Evolutionary conservation across 75 land plant species (phyloP), one percentile per base, ranked within the genome.

Genomic region (Pinus taeda): DNA sequence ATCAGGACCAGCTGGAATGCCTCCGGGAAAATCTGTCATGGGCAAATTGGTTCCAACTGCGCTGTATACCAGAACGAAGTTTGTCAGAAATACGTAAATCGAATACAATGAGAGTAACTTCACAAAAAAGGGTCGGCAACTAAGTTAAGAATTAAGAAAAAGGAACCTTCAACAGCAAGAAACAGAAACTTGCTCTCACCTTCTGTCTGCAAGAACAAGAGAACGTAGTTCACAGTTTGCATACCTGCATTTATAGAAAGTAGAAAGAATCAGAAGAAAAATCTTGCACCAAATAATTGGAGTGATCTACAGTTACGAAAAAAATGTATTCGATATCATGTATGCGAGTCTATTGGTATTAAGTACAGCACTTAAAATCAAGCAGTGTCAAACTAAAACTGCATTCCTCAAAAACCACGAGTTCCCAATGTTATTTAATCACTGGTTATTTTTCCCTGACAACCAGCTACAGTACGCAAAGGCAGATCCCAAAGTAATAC

Each of bases 1-100:
- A 78, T 78, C 86, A 20, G 56, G 76, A 3, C 80, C 88, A 8
- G 71, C 42, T 57, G 92, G 92, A 60, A 79, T 83, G 20, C 81
- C 83, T 73, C 92, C 87, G 2, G 83, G 83, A 60, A 77, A 87
- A 59, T 87, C 79, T 36, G 83, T 85, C 22, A 76, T 39, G 14
- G 85, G 71, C 18, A 69, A 3, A 78, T 83, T 87, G 14, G 77
- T 78, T 2, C 87, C 85, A 57, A 73, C 53, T 80, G 81, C 81
- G 71, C 92, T 89, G 79, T 73, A 78, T 30, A 59, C 57, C 30
- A 55, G 17, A 73, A 45, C 49, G 6, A 45, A 45, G 49, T 6
- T 45, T 45, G 49, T 45, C 49, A 45, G 9, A 6, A 45, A 45
- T 6, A 5, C 6, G 49, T 45, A 45, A 45, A 45, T 45, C 49